Base-by-base conservation (phyloP, 345 rosid species). In the Sonneratia alba region DNA sequence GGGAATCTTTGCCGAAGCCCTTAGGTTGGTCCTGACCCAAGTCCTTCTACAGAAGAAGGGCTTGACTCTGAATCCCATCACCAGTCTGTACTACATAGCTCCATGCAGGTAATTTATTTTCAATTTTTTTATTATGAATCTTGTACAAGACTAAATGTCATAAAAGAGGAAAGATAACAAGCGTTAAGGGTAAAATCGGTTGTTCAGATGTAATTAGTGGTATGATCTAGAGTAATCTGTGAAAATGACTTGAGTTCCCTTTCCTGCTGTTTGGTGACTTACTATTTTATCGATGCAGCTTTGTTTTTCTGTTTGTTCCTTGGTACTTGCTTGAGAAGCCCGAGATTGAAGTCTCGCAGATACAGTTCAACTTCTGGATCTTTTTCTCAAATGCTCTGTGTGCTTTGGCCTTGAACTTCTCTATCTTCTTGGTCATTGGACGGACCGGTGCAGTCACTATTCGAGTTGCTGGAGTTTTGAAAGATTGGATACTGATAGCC, bases 401-500 rank as follows among this genome's bases (percentile, higher is more conserved):
- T 79, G 98, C 99, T 62, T 81, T 96, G 69, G 97, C 97, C 74
- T 78, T 96, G 86, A 96, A 96, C 80, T 84, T 92, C 82, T 89
- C 99, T 72, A 92, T 86, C 78, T 96, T 96, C 85, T 81, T 96
- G 77, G 99, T 96, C 18, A 92, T 96, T 40, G 98, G 97, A 53
- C 89, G 97, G 84, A 96, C 97, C 36, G 96, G 99, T 70, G 99
- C 99, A 3, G 94, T 96, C 63, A 96, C 97, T n/a, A 86, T 96
- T 73, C 87, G 99, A 76, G 99, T 96, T 73, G 99, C 99, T 72
- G 98, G 99, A 62, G 99, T 96, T 76, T 83, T 96, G 56, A 96
- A 96, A 81, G 99, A 96, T 80, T 96, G 99, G 99, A 92, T 96
- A 79, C 84, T 96, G 53, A 92, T 95, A 76, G 96, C 97, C 55